Evolutionary conservation across 1,284 basidiomycete species (phyloP).

Genomic region (Pseudozyma hubeiensis): DNA sequence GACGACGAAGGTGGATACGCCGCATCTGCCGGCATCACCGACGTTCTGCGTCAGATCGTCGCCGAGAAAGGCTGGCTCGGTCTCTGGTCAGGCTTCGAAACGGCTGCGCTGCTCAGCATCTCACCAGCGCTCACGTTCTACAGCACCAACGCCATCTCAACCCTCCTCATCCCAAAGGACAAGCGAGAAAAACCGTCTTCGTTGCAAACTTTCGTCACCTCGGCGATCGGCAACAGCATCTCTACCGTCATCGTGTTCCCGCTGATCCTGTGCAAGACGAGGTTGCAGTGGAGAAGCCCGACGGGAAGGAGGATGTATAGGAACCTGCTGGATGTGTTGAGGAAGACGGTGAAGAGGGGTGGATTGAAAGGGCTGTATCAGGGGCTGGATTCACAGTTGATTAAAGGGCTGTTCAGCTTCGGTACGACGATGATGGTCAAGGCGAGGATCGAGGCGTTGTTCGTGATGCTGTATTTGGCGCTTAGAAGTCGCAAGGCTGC

Average conservation of each 20-base stretch:
- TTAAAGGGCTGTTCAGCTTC: conserved; percentile 59
- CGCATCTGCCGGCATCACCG: conserved; percentile 55
- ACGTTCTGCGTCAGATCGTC: conserved; percentile 66
- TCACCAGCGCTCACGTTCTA: conserved; percentile 70
- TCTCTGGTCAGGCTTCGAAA: conserved; percentile 69
- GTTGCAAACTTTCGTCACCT: conserved; percentile 70
- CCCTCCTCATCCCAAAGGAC: conserved; percentile 59
- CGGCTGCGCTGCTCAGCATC: conserved; percentile 67
- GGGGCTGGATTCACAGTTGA: conserved; percentile 58
- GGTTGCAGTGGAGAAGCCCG: conserved; percentile 68
- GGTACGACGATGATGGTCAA: conserved; percentile 64
- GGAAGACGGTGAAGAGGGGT: conserved; percentile 50
- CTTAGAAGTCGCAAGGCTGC: conserved; percentile 19
- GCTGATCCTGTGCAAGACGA: conserved; percentile 70
- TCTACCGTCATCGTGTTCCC: conserved; percentile 69
- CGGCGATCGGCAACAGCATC: conserved; percentile 70
- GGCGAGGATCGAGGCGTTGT: conserved; percentile 54
- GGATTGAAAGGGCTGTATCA: conserved; percentile 58
- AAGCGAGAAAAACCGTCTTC: conserved; percentile 51
- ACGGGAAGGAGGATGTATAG: conserved; percentile 62
- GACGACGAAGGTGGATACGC: conserved; percentile 66
- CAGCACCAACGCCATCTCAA: conserved; percentile 50
- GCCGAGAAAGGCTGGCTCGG: conserved; percentile 68
- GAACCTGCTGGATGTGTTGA: conserved; percentile 56
- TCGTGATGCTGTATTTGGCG: conserved; percentile 48